phyloP scores from a whole-genome alignment of 176 grass and related monocot species.

The Carex littledalei region DNA sequence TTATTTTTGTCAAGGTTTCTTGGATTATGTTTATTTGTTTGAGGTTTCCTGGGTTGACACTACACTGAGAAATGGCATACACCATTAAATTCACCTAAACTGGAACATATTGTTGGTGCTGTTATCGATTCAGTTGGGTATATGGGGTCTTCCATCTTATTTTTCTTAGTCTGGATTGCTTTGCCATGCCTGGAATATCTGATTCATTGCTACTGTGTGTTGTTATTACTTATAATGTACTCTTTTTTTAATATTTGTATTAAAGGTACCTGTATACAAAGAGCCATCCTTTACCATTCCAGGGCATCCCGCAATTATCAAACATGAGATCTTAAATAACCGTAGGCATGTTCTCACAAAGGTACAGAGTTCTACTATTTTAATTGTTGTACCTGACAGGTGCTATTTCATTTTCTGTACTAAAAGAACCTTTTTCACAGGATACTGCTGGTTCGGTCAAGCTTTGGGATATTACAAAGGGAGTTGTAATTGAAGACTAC shows the following conservation, averaged over 20 bases:
- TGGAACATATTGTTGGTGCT: background rate
- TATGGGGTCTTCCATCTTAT: background rate
- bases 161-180: background rate
- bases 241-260: background rate
- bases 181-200: background rate
- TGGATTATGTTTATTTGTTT: background rate
- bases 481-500: constrained; percentile 82
- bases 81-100: background rate
- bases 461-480: constrained; percentile 93
- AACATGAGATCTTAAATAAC: constrained; percentile 97
- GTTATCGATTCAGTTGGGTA: background rate
- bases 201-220: background rate
- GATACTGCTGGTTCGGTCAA: constrained; percentile 81
- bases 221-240: background rate
- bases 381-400: background rate
- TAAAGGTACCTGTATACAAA: constrained; percentile 76
- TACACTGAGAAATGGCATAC: background rate
- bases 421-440: constrained; percentile 30
- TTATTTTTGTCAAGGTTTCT: background rate
- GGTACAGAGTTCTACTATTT: constrained; percentile 36
- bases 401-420: constrained; percentile 8
- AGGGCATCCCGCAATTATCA: constrained; percentile 72
- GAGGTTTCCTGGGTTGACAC: background rate
- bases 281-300: constrained; percentile 66
- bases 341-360: constrained; percentile 93